Evolutionary conservation across 495 filamentous ascomycete genomes (phyloP), one percentile per base, ranked within the genome.

Genomic region (Sphaerosporella brunnea): DNA sequence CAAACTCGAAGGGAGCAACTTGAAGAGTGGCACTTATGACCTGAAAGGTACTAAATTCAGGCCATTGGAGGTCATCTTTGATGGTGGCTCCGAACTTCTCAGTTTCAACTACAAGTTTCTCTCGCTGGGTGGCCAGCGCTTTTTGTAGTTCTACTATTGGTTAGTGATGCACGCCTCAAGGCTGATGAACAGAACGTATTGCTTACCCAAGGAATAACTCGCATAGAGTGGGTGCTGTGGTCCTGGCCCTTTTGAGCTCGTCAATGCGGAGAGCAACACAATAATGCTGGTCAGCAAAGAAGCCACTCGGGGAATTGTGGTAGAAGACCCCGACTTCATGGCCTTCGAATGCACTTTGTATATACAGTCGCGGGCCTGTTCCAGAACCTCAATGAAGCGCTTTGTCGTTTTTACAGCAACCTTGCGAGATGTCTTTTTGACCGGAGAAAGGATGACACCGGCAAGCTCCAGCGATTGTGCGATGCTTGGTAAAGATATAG

Each of bases 241-340:
- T 2, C 60, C 58, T 45, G 64, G 68, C 11, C 58, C 53, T 48
- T 66, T 69, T n/a, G 54, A 52, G n/a, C 64, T 61, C 10, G 60
- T 63, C 2, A 73, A 66, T 4, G 78, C 77, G 8, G 78, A 76
- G n/a, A 83, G 65, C 11, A 82, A 64, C 15, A 85, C 73, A 15
- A 73, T 71, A 8, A 77, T 69, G 50, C 72, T 73, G 54, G 73
- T 72, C 1, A 84, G 63, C 32, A 76, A 64, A 28, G 68, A 64
- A 13, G 76, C 73, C 3, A 81, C 66, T 19, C 66, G 66, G 50
- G 78, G 70, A 4, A 67, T 55, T 23, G 62, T 48, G 18, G 61
- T 64, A 13, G 63, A 79, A 51, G 60, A 75, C 49, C 71, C 68
- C 24, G 62, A 68, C 19, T 65, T 61, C 4, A 66, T 64, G 20